phyloP scores from a whole-genome alignment of 208 protist genomes.

The Phytomonas serpens region DNA sequence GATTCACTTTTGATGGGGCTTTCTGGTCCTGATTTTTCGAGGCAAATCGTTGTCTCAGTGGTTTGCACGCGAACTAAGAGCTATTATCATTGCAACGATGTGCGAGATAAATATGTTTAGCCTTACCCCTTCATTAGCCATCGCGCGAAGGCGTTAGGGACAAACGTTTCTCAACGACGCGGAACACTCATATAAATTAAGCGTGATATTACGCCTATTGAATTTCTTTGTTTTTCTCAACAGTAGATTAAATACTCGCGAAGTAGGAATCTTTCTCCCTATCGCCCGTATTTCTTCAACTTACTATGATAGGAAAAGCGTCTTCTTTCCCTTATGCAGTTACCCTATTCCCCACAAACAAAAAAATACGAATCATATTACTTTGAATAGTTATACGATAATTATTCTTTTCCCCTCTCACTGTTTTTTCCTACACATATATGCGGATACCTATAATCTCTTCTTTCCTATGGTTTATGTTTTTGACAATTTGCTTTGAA shows the following conservation, averaged over 20 bases:
- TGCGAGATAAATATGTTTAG: not conserved
- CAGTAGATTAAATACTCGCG: not conserved
- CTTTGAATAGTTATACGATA: not conserved
- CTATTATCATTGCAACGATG: not conserved
- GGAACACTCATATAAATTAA: too few species aligned
- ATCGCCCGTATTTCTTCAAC: not conserved
- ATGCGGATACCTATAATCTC: not conserved
- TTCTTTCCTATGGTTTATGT: not conserved
- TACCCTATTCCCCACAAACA: not conserved
- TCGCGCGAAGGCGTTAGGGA: not conserved
- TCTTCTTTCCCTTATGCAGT: not conserved
- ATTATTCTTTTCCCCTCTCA: not conserved
- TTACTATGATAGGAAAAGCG: not conserved
- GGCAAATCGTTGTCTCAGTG: not conserved
- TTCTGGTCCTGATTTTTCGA: not conserved
- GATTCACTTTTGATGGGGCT: not conserved
- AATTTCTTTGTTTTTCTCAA: not conserved
- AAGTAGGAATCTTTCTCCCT: not conserved
- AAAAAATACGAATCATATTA: not conserved
- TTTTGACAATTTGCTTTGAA: not conserved
- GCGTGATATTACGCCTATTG: not conserved
- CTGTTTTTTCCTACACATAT: not conserved
- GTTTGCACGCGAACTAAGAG: not conserved
- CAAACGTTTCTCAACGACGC: too few species aligned
- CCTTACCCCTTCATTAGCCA: not conserved